These are phyloP conservation scores for Pleurozium schreberi DNA, from an alignment of 225 moss, liverwort and hornwort species.

Conservation along the genomic window DNA sequence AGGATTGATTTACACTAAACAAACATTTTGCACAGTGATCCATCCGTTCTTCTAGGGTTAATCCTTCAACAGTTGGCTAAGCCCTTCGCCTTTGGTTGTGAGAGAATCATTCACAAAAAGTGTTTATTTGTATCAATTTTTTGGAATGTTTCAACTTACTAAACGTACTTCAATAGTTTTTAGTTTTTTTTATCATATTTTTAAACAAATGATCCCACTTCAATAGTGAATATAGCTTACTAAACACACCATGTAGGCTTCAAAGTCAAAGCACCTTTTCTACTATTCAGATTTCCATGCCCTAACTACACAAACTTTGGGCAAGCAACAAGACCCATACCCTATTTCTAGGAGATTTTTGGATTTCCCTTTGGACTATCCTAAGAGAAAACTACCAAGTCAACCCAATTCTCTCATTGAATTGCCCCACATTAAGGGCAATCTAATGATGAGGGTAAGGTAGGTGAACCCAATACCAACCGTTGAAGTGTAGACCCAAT, in stretches of 20 bases:
- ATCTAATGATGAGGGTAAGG: neutral
- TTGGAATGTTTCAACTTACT: no score
- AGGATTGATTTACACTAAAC: no score
- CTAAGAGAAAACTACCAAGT: neutral
- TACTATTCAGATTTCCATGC: neutral
- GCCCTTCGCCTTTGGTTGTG: fast-evolving
- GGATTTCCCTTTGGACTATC: fast-evolving
- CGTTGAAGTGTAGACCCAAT: no score
- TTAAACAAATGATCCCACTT: no score
- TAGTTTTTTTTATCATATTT: no score
- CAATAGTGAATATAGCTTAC: no score
- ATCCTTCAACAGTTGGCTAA: fast-evolving
- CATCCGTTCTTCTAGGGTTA: no score
- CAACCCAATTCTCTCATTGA: neutral
- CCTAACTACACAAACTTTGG: fast-evolving
- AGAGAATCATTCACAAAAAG: fast-evolving
- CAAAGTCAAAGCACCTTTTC: neutral
- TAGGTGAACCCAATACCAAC: no score
- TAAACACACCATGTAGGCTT: neutral
- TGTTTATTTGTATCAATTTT: no score
- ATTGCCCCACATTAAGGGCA: neutral
- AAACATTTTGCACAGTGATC: no score
- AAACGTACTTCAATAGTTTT: no score
- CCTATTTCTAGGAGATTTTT: neutral
- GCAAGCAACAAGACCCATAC: neutral